Base-by-base conservation (phyloP, 2,329 filamentous ascomycete genomes). In the Sporothrix euskadiensis region DNA sequence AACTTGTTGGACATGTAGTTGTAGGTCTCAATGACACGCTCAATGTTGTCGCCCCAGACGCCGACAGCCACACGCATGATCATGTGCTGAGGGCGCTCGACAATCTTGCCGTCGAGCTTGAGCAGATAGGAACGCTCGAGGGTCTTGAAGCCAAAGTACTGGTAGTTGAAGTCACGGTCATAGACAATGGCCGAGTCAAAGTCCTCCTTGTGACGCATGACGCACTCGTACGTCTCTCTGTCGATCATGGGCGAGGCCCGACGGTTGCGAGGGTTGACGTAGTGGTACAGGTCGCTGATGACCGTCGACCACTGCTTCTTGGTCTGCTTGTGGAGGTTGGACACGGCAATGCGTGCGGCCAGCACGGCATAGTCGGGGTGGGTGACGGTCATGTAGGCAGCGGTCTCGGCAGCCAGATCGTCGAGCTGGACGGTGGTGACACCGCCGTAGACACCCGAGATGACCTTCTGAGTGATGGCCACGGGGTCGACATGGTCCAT, bases 231-330 rank as follows among this genome's bases (percentile, higher is more conserved):
- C 66, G 92, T 97, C 78, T 92, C 87, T 80, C 95, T 86, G 59
- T 95, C 94, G 80, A 99, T 98, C 96, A 99, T 99, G 73, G 96
- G 95, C 69, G 94, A 95, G 8, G 87, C 81, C 78, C 87, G 91
- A 76, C 86, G 85, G 83, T 97, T 99, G 85, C 93, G 97, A 75
- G 95, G 94, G 86, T 99, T 99, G 83, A 97, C 86, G 83, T 98
- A 99, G 86, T 96, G 88, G 85, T 95, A 98, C 57, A 99, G 90
- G 80, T 99, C 96, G 79, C 90, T 91, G 79, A 99, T 89, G 74
- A 99, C 96, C 69, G 93, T 87, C n/a, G 96, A 98, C 87, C 97
- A 99, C 82, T 98, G 95, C 88, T 99, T 99, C 89, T 98, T 98
- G 77, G 96, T 99, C 88, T 99, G 96, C 86, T 99, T 99, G 91